A percentile compares a stretch with the other conserved stretches of the same genome.
Conservation (phyloP, 179 eudicot genomes). For the Silene noctiflora region DNA sequence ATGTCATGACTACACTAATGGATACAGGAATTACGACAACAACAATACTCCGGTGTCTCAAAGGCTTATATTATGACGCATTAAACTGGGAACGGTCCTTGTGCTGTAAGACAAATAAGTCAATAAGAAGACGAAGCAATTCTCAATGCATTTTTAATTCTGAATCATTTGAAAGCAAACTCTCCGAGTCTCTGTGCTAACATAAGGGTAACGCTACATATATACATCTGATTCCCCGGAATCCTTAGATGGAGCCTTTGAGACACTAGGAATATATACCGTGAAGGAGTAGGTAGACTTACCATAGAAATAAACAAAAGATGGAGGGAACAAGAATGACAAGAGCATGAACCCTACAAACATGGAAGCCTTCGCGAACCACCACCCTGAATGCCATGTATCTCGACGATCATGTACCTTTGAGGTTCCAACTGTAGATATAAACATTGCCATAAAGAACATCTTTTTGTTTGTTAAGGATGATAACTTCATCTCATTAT, state of each 20-base stretch:
- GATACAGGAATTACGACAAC: no score
- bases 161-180: no score
- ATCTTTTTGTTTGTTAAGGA: slow-evolving; percentile 48
- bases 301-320: slow-evolving; percentile 55
- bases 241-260: no score
- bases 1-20: background rate
- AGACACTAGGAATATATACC: background rate
- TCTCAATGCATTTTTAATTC: no score
- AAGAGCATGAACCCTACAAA: slow-evolving; percentile 42
- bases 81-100: no score
- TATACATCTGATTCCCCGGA: no score
- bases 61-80: no score
- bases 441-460: slow-evolving; percentile 61
- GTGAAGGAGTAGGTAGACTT: slow-evolving; percentile 21
- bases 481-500: slow-evolving; percentile 10
- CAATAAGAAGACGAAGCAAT: no score
- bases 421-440: slow-evolving; percentile 57
- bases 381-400: slow-evolving; percentile 70
- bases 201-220: no score
- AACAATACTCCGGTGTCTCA: no score
- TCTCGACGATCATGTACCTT: slow-evolving; percentile 45
- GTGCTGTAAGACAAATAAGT: no score
- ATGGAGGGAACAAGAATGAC: slow-evolving; percentile 53
- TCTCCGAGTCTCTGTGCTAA: no score
- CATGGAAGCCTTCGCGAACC: slow-evolving; percentile 52